phyloP scores from a whole-genome alignment of 208 protist species.

The Wallacemonas sp. region DNA sequence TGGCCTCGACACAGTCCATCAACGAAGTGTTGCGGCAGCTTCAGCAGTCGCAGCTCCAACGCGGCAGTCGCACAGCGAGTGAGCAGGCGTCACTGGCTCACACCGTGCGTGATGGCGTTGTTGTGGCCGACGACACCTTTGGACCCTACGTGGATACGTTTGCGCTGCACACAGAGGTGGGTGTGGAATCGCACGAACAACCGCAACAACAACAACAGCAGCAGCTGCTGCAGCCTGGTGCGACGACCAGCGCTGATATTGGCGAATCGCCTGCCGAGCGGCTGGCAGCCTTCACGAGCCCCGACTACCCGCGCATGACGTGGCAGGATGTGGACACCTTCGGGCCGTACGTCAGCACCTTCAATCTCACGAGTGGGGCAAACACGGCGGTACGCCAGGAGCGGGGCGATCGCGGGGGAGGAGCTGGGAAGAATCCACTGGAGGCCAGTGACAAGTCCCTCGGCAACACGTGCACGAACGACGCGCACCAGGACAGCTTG shows the following conservation, averaged over 20 bases:
- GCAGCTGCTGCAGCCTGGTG: background rate
- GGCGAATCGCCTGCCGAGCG: background rate
- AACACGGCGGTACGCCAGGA: no score
- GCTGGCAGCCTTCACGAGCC: background rate
- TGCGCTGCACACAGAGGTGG: background rate
- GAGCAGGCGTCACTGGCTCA: background rate
- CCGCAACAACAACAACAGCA: background rate
- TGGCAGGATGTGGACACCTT: constrained; percentile 4
- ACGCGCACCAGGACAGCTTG: no score
- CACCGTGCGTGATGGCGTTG: background rate
- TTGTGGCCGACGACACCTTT: background rate
- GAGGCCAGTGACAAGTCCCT: no score
- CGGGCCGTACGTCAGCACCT: background rate
- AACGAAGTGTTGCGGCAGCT: constrained; percentile 4
- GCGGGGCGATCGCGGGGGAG: no score
- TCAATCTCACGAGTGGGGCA: background rate
- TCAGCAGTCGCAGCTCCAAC: background rate
- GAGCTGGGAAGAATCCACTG: no score
- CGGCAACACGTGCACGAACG: no score
- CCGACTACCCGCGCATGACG: constrained; percentile 7
- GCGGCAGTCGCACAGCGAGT: background rate
- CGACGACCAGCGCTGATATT: background rate
- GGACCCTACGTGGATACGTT: constrained; percentile 4
- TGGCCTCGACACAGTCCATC: constrained; percentile 8
- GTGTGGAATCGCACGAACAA: background rate